Conservation (phyloP, 768 basidiomycete genomes). For the Collybia mongolica region DNA sequence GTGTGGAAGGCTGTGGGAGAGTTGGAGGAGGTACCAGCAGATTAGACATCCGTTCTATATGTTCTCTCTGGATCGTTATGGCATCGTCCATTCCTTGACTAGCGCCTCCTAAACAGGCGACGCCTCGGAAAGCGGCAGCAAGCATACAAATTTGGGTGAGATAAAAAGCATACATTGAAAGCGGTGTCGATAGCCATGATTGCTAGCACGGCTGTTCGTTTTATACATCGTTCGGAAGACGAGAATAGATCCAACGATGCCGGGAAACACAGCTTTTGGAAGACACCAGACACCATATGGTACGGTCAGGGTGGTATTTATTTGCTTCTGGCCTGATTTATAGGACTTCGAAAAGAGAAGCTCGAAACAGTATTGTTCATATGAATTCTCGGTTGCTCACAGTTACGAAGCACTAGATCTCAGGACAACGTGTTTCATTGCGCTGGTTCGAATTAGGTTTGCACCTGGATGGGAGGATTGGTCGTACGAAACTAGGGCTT, state of each 20-base stretch:
- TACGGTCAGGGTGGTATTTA: too few species aligned
- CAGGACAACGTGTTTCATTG: too few species aligned
- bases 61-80: constrained; percentile 45
- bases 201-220: neutral
- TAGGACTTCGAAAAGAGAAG: too few species aligned
- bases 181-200: neutral
- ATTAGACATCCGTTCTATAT: constrained; percentile 35
- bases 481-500: too few species aligned
- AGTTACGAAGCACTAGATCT: too few species aligned
- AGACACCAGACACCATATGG: too few species aligned
- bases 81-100: constrained; percentile 40
- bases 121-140: constrained; percentile 14
- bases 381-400: too few species aligned
- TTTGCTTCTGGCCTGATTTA: too few species aligned
- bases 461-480: too few species aligned
- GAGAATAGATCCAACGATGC: constrained; percentile 10
- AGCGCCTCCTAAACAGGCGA: constrained; percentile 24
- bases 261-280: neutral
- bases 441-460: too few species aligned
- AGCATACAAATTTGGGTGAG: constrained; percentile 12
- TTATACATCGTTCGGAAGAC: neutral
- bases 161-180: neutral
- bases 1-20: constrained; percentile 10
- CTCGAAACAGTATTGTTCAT: too few species aligned
- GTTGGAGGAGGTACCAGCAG: constrained; percentile 34